A percentile compares a stretch with the other conserved stretches of the same genome.
Evolutionary conservation across 1,139 yeast species (phyloP).

Genomic region (Pichia sp.): DNA sequence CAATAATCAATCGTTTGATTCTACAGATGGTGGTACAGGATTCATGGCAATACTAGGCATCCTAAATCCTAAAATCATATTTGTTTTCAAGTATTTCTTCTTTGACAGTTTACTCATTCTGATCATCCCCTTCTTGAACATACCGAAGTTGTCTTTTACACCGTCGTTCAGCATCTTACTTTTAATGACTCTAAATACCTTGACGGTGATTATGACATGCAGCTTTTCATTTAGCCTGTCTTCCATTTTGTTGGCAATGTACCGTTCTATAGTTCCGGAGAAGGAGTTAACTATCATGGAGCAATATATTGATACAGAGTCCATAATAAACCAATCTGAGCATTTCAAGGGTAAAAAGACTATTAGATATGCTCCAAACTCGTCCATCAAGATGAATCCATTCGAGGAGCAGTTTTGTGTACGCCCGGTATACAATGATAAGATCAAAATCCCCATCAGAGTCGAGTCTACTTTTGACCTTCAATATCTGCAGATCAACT

Average conservation of each 20-base stretch:
- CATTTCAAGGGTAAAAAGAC: slow-evolving; percentile 84
- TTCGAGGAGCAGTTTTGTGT: slow-evolving; percentile 60
- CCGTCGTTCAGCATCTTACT: slow-evolving; percentile 46
- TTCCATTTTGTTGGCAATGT: slow-evolving; percentile 33
- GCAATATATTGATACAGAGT: slow-evolving; percentile 34
- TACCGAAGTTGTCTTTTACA: slow-evolving; percentile 39
- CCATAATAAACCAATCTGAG: slow-evolving; percentile 52
- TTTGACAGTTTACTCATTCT: slow-evolving; percentile 68
- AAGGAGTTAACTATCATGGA: slow-evolving; percentile 71
- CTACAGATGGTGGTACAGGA: neutral
- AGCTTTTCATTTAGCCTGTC: slow-evolving; percentile 34
- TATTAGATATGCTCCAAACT: slow-evolving; percentile 85
- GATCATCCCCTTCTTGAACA: slow-evolving; percentile 62
- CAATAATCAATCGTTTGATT: slow-evolving; percentile 27
- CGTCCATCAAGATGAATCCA: slow-evolving; percentile 81
- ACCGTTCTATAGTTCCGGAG: slow-evolving; percentile 38
- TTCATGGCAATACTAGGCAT: slow-evolving; percentile 24
- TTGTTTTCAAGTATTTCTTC: slow-evolving; percentile 61
- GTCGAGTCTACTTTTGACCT: slow-evolving; percentile 77
- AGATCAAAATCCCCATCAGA: slow-evolving; percentile 58
- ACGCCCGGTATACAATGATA: slow-evolving; percentile 31
- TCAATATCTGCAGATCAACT: slow-evolving; percentile 57
- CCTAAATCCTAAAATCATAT: slow-evolving; percentile 46
- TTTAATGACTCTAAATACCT: slow-evolving; percentile 31
- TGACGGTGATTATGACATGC: slow-evolving; percentile 39